Base-by-base conservation (phyloP, 805 yeast genomes). In the Sporopachydermia lactativora region DNA sequence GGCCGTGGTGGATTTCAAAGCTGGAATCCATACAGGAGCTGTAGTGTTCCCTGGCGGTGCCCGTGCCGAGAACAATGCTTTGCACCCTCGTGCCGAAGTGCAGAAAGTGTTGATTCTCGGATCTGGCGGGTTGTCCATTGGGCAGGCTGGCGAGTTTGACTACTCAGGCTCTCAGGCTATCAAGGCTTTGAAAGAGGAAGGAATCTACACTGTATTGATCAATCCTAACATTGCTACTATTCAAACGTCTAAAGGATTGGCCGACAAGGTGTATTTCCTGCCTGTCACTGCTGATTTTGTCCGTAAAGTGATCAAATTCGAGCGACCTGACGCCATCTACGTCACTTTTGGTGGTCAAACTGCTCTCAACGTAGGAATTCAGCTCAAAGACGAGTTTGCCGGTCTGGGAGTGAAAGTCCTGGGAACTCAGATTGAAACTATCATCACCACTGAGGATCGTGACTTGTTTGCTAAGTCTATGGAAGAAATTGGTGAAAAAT, bases 121-220 rank as follows among this genome's bases (percentile, higher is more conserved):
- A 54, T 88, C 96, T 40, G 98, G 98, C 69, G 98, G 98, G 60
- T 71, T 92, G 54, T 83, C 95, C 42, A 92, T 92, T 59, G 98
- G 98, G 50, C 98, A 92, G 69, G 98, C 98, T 48, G 98, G 98
- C 64, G 98, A 92, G 66, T 92, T 92, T 57, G 98, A 92, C 62
- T 92, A 92, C 66, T 86, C 96, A 37, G 98, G 98, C 56, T 85
- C 96, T 42, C 98, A 92, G 66, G 98, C 98, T 44, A 92, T 92
- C 65, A 92, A 92, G 65, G 98, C 98, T 38, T 71, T 92, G 65
- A 89, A 85, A 62, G 96, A 92, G 68, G 97, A 88, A 65, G 96
- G 96, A 46, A 92, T 89, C 49, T 85, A 89, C 71, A 88, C 97
- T 43, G 80, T 92, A 50, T 73, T 92, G 56, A 88, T 92, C 58